A percentile compares a stretch with the other conserved stretches of the same genome.
phyloP scores from a whole-genome alignment of 768 basidiomycete species.

The Neoboletus brunneissimus region DNA sequence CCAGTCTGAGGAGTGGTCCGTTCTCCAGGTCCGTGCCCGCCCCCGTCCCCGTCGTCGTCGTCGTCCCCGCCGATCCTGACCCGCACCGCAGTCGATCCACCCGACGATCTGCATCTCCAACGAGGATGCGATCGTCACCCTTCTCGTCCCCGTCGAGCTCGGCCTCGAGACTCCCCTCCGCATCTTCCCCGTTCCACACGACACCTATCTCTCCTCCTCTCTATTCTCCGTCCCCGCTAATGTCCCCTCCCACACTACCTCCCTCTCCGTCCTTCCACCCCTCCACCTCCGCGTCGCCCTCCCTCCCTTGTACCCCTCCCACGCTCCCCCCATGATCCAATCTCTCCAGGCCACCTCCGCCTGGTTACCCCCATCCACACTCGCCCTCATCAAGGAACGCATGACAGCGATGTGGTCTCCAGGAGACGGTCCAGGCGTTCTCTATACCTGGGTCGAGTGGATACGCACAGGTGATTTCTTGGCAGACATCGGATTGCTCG shows the following conservation, averaged over 20 bases:
- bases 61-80: slow-evolving; percentile 7
- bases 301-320: slow-evolving; percentile 54
- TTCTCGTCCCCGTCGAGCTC: slow-evolving; percentile 65
- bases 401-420: slow-evolving; percentile 56
- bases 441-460: slow-evolving; percentile 73
- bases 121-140: slow-evolving; percentile 30
- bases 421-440: slow-evolving; percentile 47
- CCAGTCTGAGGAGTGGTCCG: slow-evolving; percentile 19
- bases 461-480: slow-evolving; percentile 68
- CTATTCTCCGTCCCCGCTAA: not conserved
- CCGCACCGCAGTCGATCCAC: slow-evolving; percentile 60
- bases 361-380: slow-evolving; percentile 49
- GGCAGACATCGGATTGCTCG: slow-evolving; percentile 39
- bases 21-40: slow-evolving; percentile 24
- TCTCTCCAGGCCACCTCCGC: slow-evolving; percentile 54
- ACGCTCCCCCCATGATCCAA: slow-evolving; percentile 49
- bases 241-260: not conserved
- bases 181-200: slow-evolving; percentile 27
- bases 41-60: not conserved
- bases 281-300: slow-evolving; percentile 55
- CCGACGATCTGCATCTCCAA: slow-evolving; percentile 61
- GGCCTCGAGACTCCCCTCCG: slow-evolving; percentile 39
- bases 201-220: slow-evolving; percentile 6
- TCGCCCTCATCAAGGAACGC: slow-evolving; percentile 35
- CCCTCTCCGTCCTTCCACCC: slow-evolving; percentile 59